These are phyloP conservation scores for Lasiosphaeris hirsuta DNA, from an alignment of 495 filamentous ascomycete species.

Conservation along the genomic window DNA sequence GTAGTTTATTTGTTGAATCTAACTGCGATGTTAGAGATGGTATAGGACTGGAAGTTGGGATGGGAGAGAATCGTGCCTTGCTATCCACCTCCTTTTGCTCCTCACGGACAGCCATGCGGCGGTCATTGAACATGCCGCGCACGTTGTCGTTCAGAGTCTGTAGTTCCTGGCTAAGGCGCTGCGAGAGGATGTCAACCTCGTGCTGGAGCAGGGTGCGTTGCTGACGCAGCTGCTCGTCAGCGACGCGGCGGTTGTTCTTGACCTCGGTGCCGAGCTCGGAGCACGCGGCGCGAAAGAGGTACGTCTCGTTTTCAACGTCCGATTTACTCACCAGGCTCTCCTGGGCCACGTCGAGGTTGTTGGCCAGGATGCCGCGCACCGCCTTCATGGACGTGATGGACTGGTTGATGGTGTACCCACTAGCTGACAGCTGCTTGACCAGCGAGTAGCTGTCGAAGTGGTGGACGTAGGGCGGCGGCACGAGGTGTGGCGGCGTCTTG, in stretches of 20 bases:
- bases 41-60: background rate
- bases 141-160: slow-evolving; percentile 80
- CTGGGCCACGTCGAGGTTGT: slow-evolving; percentile 76
- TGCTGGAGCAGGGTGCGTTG: slow-evolving; percentile 84
- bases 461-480: slow-evolving; percentile 78
- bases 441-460: slow-evolving; percentile 93
- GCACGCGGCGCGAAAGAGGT: slow-evolving; percentile 91
- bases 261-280: slow-evolving; percentile 86
- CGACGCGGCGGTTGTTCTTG: slow-evolving; percentile 54
- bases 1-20: slow-evolving; percentile 91
- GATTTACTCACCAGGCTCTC: slow-evolving; percentile 72
- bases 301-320: slow-evolving; percentile 82
- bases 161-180: slow-evolving; percentile 77
- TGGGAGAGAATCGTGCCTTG: slow-evolving; percentile 42
- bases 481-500: slow-evolving; percentile 53
- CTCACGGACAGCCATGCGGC: slow-evolving; percentile 84
- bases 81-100: slow-evolving; percentile 81
- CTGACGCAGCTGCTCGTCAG: slow-evolving; percentile 68
- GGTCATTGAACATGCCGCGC: slow-evolving; percentile 93
- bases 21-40: slow-evolving; percentile 17
- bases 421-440: slow-evolving; percentile 67
- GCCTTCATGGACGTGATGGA: slow-evolving; percentile 84
- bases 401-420: slow-evolving; percentile 67
- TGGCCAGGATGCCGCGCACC: slow-evolving; percentile 67
- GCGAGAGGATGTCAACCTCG: slow-evolving; percentile 86